Conservation (phyloP, 2,329 filamentous ascomycete species). For the Diatrype stigma region DNA sequence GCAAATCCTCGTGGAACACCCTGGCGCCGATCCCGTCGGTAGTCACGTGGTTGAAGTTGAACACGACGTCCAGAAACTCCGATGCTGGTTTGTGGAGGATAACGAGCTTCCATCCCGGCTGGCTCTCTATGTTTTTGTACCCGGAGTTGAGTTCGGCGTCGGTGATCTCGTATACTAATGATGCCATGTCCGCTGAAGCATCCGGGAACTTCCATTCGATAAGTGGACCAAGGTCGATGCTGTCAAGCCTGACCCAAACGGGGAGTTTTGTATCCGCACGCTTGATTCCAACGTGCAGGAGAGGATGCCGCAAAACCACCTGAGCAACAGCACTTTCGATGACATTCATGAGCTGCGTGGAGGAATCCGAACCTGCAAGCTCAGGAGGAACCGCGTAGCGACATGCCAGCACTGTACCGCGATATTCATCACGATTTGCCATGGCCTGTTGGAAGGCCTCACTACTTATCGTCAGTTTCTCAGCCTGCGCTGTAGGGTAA, state of each 20-base stretch:
- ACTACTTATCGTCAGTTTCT: not conserved
- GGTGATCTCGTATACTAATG: not conserved
- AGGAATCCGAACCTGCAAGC: not conserved
- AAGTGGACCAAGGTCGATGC: constrained; percentile 14
- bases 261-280: constrained; percentile 11
- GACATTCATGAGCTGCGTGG: not conserved
- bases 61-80: constrained; percentile 19
- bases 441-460: not conserved
- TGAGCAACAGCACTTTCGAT: not conserved
- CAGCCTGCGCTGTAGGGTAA: too few species aligned
- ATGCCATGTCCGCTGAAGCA: not conserved
- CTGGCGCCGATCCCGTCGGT: constrained; percentile 27
- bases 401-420: not conserved
- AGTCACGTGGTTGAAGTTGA: constrained; percentile 23
- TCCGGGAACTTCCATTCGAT: constrained; percentile 13
- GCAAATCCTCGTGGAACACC: constrained; percentile 26
- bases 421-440: not conserved
- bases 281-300: constrained; percentile 17
- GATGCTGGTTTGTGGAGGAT: constrained; percentile 10
- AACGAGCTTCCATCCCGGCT: constrained; percentile 22
- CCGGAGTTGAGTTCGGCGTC: constrained; percentile 6
- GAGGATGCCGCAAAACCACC: constrained; percentile 8
- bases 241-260: constrained; percentile 10
- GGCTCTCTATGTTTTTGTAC: constrained; percentile 17
- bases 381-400: not conserved